Conservation (phyloP, 75 land plant species). For the Selaginella moellendorffii region DNA sequence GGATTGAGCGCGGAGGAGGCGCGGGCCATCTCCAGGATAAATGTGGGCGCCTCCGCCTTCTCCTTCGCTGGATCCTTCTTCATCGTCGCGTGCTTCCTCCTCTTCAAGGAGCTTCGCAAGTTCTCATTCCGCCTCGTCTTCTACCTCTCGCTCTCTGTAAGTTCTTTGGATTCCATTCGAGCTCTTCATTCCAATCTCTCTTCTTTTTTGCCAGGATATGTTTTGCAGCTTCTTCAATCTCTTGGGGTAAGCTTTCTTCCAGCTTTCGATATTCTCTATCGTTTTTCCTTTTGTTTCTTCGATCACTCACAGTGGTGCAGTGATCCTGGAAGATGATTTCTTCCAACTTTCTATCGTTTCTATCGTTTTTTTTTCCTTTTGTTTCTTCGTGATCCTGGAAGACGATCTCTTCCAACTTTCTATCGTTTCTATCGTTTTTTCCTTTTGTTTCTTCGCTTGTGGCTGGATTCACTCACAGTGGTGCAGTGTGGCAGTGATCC, state of each 20-base stretch:
- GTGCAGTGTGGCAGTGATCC: conserved; percentile 51
- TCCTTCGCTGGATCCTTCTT: conserved; percentile 74
- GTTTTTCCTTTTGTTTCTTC: no score
- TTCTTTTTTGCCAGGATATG: conserved; percentile 57
- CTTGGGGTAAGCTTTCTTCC: conserved; percentile 42
- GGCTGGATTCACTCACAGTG: neutral
- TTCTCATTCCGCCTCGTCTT: conserved; percentile 96
- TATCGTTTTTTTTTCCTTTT: neutral
- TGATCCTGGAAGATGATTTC: neutral
- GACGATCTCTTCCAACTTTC: no score
- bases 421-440: neutral
- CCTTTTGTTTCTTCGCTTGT: conserved; percentile 1
- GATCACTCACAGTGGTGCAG: no score
- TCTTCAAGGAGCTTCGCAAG: conserved; percentile 92
- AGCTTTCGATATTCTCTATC: neutral
- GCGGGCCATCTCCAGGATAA: conserved; percentile 36
- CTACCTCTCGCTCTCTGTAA: conserved; percentile 86
- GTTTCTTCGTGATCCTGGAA: neutral
- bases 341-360: no score
- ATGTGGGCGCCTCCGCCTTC: conserved; percentile 50
- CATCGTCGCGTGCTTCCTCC: conserved; percentile 71
- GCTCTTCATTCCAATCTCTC: no score
- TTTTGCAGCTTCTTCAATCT: conserved; percentile 77
- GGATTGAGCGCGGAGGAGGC: conserved; percentile 39
- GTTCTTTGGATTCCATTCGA: no score